Evolutionary conservation across 768 basidiomycete species (phyloP).

Genomic region (Leucosporidium yakuticum): DNA sequence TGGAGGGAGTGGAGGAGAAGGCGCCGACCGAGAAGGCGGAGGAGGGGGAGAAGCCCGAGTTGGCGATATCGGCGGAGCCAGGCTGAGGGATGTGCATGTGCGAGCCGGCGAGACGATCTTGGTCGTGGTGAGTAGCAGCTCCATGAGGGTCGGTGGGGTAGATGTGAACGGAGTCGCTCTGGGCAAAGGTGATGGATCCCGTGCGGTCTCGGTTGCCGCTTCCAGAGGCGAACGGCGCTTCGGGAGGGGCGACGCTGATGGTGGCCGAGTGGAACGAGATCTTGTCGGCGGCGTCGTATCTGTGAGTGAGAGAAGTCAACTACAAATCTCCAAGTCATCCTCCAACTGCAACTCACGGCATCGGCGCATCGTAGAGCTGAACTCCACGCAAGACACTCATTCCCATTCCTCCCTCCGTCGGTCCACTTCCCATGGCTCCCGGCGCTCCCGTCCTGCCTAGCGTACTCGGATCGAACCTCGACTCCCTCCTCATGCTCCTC

Average conservation of each 20-base stretch:
- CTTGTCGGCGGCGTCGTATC: conserved; percentile 40
- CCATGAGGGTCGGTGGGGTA: neutral
- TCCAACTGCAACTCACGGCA: conserved; percentile 55
- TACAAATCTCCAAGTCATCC: neutral
- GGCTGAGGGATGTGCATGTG: conserved; percentile 15
- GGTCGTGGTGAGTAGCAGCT: conserved; percentile 11
- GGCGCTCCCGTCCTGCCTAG: conserved; percentile 15
- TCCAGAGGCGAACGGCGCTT: neutral
- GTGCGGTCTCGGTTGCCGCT: conserved; percentile 14
- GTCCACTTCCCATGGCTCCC: conserved; percentile 15
- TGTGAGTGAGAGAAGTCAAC: neutral
- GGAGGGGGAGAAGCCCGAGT: neutral
- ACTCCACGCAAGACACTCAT: conserved; percentile 59
- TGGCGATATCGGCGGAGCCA: conserved; percentile 9
- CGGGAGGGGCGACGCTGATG: conserved; percentile 3
- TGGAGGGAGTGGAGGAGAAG: too few relatives aligned
- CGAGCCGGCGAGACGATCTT: conserved; percentile 5
- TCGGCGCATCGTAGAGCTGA: conserved; percentile 81
- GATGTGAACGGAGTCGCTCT: neutral
- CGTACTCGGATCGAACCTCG: conserved; percentile 38
- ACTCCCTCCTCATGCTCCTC: conserved; percentile 35
- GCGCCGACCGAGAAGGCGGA: neutral
- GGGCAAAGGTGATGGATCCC: neutral
- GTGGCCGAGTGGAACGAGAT: conserved; percentile 40
- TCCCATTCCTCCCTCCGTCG: conserved; percentile 25